Conservation (phyloP, 2,329 filamentous ascomycete genomes). For the Neoarthrinium moseri region DNA sequence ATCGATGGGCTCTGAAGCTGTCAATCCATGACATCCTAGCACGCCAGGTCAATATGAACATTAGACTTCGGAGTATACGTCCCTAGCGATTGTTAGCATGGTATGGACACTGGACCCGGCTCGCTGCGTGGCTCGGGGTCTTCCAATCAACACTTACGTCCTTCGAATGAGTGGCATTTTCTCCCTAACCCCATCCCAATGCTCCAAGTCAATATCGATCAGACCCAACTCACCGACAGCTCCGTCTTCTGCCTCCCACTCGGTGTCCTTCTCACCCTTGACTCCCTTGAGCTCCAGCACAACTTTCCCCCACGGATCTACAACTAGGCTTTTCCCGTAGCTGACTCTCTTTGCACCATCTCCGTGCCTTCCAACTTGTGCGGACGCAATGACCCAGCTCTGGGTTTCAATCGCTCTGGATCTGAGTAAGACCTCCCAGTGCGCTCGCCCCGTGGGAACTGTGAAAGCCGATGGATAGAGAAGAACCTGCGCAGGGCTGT, state of each 20-base stretch:
- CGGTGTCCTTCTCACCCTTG: constrained; percentile 37
- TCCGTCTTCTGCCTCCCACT: constrained; percentile 25
- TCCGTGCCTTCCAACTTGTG: constrained; percentile 68
- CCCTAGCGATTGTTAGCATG: constrained; percentile 17
- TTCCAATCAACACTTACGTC: constrained; percentile 49
- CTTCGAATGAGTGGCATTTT: constrained; percentile 53
- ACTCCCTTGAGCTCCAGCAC: constrained; percentile 61
- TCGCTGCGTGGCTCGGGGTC: no score
- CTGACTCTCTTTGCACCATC: constrained; percentile 60
- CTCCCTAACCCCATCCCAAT: constrained; percentile 46
- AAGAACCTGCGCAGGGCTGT: constrained; percentile 65
- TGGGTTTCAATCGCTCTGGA: constrained; percentile 87
- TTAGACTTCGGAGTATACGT: constrained; percentile 24
- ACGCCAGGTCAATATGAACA: no score
- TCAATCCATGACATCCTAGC: no score
- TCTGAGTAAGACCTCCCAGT: constrained; percentile 80
- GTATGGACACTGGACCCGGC: background rate
- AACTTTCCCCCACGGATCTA: constrained; percentile 84
- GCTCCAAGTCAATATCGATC: constrained; percentile 50
- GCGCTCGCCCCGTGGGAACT: constrained; percentile 76
- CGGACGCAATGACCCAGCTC: constrained; percentile 82
- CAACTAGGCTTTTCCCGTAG: constrained; percentile 82
- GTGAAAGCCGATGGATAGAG: constrained; percentile 92
- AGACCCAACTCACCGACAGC: constrained; percentile 50
- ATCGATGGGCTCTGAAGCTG: no score